Conservation (phyloP, 805 yeast species). For the Ogataea salicorniae region DNA sequence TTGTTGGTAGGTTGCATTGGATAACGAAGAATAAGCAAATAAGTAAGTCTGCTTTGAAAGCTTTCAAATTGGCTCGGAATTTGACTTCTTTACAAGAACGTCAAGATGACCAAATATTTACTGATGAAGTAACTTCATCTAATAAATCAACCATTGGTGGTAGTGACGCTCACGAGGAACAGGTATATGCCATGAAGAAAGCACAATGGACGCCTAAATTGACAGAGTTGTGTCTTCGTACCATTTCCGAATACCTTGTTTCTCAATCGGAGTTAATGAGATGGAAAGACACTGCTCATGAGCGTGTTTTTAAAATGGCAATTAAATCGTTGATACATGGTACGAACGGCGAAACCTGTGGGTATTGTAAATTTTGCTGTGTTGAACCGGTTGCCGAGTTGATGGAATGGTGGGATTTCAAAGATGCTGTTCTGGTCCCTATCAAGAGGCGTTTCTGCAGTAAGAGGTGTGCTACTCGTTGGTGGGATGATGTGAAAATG, state of each 20-base stretch:
- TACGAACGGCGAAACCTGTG: slow-evolving; percentile 46
- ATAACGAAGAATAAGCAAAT: slow-evolving; percentile 20
- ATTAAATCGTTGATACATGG: slow-evolving; percentile 51
- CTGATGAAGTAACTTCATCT: too few relatives aligned
- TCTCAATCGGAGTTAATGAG: slow-evolving; percentile 47
- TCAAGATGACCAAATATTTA: background rate
- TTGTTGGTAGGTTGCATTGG: slow-evolving; percentile 28
- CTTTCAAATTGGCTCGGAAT: slow-evolving; percentile 19
- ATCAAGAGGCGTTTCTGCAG: slow-evolving; percentile 50
- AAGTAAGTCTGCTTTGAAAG: slow-evolving; percentile 16
- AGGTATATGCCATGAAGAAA: slow-evolving; percentile 11
- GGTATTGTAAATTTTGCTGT: slow-evolving; percentile 42
- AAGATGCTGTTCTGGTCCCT: slow-evolving; percentile 45
- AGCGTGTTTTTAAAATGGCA: slow-evolving; percentile 39
- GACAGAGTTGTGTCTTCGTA: slow-evolving; percentile 42
- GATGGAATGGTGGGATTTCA: slow-evolving; percentile 64
- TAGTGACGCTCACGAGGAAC: too few relatives aligned
- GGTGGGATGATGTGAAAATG: slow-evolving; percentile 22
- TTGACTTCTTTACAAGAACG: background rate
- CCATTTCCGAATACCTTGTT: slow-evolving; percentile 46
- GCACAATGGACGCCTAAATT: slow-evolving; percentile 39
- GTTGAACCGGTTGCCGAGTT: slow-evolving; percentile 56
- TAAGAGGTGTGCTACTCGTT: slow-evolving; percentile 38
- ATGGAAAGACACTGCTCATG: slow-evolving; percentile 49
- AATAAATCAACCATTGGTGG: too few relatives aligned